Base-by-base conservation (phyloP, 805 yeast genomes). In the Cyberlindnera saturnus region DNA sequence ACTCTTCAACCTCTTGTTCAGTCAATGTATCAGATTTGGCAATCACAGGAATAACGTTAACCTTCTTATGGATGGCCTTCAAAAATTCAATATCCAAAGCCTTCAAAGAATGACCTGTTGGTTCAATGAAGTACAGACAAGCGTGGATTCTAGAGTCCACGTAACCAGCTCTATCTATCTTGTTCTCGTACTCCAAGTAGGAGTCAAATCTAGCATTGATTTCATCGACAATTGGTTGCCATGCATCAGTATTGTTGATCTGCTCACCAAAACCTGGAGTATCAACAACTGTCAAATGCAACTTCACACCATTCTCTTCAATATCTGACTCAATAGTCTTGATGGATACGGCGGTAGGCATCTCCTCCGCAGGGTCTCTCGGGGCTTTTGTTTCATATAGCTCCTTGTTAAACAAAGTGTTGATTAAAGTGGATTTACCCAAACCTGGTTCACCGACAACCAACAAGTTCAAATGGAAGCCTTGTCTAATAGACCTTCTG, bases 241-340 rank as follows among this genome's bases (percentile, higher is more conserved):
- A 86, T 32, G 86, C 70, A 48, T 82, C 79, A 17, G 78, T 65
- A 62, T 86, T 87, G 69, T 88, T 86, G 59, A 93, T 80, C 38
- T 79, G 77, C 55, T 88, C 96, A 55, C 96, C 99, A 64, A 88
- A 93, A 1, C 97, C 98, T 32, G 95, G 95, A 29, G 97, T 79
- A 56, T 88, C 91, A 52, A 93, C 76, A 37, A 91, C 86, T 36
- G 86, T 83, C 59, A 93, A 74, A 49, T 79, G 82, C 58, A 93
- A 78, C 59, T 82, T 82, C 49, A 93, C 97, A 33, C 95, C 96
- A 60, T 86, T 89, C 68, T 93, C 99, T 63, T 88, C 97, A 50
- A 93, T 82, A 33, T 85, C 84, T 38, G 85, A 75, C 41, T 80
- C 66, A 15, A 74, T 72, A 7, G 84, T 71, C 57, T 80, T 75